Base-by-base conservation (phyloP, 306 rosid genomes). In the Prunus mume region DNA sequence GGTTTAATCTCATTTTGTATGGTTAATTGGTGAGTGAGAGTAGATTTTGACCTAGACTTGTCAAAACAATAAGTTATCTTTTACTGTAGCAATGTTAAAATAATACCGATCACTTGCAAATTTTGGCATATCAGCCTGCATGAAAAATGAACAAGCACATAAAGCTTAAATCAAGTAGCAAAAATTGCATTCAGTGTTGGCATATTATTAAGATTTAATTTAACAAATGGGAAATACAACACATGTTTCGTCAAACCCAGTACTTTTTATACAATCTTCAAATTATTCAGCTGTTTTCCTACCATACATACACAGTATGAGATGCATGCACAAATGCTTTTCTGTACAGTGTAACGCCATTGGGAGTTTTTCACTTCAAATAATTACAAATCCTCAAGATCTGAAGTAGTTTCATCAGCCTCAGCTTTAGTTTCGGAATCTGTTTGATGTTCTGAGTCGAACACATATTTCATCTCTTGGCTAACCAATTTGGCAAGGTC, bases 401-500 rank as follows among this genome's bases (percentile, higher is more conserved):
- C 65, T 60, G 74, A 61, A 68, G 62, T 57, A 71, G 64, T 76
- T 32, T 76, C 81, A 79, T 81, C 81, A 65, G 68, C 76, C 30
- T 65, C 84, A 71, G 72, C 78, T 67, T 78, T 82, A 52, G 76
- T 64, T 79, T 85, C 81, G 30, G 76, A 71, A 57, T 65, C 85
- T 47, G 77, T 22, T 14, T 51, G 20, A n/a, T 82, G 69, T 65
- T 79, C 82, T 0, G 85, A 71, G 65, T 74, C 76, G 9, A 78
- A 76, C 0, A 65, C 73, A 50, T 85, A 80, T 57, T 71, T 86
- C 95, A 91, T 92, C 81, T 85, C 88, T 78, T 76, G 90, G 78
- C 78, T 76, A 75, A 84, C 91, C 79, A 90, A 63, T 79, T 86
- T 76, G 70, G 82, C 85, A 7, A 93, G 94, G 82, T 90, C 96